These are phyloP conservation scores for Nannochloropsis gaditana DNA, from an alignment of 108 stramenopile genomes.

Conservation along the genomic window DNA sequence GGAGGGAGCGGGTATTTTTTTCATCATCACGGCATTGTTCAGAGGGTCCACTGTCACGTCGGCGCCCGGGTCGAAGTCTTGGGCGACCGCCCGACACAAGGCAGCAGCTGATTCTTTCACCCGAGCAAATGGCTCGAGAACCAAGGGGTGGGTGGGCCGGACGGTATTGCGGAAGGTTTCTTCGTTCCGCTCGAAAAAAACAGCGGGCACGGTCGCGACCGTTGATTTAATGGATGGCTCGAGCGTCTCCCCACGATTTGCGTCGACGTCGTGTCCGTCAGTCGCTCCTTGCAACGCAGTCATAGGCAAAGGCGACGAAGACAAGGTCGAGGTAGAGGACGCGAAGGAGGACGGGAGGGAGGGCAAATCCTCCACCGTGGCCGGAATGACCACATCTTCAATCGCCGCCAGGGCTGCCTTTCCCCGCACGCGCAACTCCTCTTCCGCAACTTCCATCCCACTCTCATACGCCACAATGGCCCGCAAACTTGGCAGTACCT, in stretches of 20 bases:
- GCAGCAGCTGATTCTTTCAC: conserved; percentile 23
- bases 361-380: conserved; percentile 27
- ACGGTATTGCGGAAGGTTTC: conserved; percentile 19
- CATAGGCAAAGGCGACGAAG: too few relatives aligned
- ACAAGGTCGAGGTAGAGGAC: conserved; percentile 1
- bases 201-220: conserved; percentile 12
- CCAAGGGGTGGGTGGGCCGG: not conserved
- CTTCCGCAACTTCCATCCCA: conserved; percentile 28
- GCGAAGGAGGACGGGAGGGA: conserved; percentile 25
- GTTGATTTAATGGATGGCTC: not conserved
- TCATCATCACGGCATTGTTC: conserved; percentile 73
- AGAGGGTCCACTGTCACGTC: conserved; percentile 61
- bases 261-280: not conserved
- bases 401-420: conserved; percentile 24
- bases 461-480: conserved; percentile 40
- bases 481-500: conserved; percentile 32
- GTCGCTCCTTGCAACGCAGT: too few relatives aligned
- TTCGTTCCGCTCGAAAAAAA: conserved; percentile 38
- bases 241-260: not conserved
- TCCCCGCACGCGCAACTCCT: conserved; percentile 27
- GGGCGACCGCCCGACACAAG: conserved; percentile 35
- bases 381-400: conserved; percentile 30
- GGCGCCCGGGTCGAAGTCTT: not conserved
- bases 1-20: conserved; percentile 57
- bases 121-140: not conserved